Conservation (phyloP, 208 protist species). For the Trypanosoma platydactyli region DNA sequence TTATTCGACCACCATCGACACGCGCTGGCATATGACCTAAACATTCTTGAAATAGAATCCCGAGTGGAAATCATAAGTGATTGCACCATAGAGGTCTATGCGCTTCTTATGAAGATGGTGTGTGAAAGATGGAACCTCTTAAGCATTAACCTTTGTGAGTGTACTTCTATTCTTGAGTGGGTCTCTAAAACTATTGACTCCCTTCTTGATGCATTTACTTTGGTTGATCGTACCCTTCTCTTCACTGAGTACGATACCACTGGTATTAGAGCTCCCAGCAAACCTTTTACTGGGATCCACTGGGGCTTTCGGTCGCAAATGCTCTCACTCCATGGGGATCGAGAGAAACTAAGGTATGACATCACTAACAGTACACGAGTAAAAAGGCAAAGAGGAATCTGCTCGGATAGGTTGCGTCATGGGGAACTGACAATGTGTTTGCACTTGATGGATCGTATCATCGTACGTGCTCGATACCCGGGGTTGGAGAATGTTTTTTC, state of each 20-base stretch:
- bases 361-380: neutral
- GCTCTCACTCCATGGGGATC: neutral
- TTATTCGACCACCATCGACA: neutral
- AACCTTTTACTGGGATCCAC: neutral
- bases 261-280: neutral
- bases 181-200: neutral
- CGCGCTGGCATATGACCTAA: neutral
- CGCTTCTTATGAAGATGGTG: neutral
- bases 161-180: neutral
- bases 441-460: neutral
- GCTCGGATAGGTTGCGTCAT: neutral
- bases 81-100: neutral
- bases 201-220: neutral
- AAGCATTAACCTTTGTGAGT: neutral
- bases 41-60: slow-evolving; percentile 7
- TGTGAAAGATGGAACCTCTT: neutral
- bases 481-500: neutral
- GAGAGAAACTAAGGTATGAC: neutral
- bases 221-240: neutral
- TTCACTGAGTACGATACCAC: neutral
- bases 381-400: neutral
- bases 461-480: neutral
- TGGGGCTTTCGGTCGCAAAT: neutral
- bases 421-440: neutral
- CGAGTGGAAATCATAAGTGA: slow-evolving; percentile 3